phyloP scores from a whole-genome alignment of 305 asterid species.

The Withania somnifera region DNA sequence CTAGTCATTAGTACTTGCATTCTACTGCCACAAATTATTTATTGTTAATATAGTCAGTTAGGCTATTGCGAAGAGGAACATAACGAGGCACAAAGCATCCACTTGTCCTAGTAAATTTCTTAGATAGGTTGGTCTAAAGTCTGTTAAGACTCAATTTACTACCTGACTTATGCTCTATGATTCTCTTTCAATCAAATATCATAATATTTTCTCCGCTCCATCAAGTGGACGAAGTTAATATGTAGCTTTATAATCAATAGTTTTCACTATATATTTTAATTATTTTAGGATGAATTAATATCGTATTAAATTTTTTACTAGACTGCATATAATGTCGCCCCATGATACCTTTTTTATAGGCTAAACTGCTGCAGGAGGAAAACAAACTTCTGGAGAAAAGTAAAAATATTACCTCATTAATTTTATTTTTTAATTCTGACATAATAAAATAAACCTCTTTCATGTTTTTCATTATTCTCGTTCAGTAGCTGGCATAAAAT shows the following conservation, averaged over 20 bases:
- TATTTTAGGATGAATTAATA: neutral
- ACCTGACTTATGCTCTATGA: neutral
- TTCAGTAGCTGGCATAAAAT: neutral
- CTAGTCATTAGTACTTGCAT: too few species aligned
- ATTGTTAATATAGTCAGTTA: too few species aligned
- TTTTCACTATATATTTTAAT: neutral
- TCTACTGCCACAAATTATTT: too few species aligned
- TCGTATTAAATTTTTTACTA: neutral
- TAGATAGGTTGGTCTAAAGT: neutral
- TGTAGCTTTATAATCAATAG: neutral
- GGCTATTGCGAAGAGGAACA: neutral
- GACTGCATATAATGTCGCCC: neutral
- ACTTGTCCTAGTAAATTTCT: neutral
- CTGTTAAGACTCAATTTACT: neutral
- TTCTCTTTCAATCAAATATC: neutral
- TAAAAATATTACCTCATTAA: neutral
- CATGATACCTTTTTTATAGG: neutral
- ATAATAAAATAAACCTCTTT: neutral
- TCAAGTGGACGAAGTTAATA: neutral
- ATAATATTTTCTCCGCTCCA: neutral
- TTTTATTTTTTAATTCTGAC: neutral
- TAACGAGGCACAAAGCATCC: neutral
- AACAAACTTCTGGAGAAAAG: neutral
- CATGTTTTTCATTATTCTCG: neutral
- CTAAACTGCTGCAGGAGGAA: neutral